phyloP scores from a whole-genome alignment of 2,329 filamentous ascomycete species.

The Graphiopsis chlorocephala region DNA sequence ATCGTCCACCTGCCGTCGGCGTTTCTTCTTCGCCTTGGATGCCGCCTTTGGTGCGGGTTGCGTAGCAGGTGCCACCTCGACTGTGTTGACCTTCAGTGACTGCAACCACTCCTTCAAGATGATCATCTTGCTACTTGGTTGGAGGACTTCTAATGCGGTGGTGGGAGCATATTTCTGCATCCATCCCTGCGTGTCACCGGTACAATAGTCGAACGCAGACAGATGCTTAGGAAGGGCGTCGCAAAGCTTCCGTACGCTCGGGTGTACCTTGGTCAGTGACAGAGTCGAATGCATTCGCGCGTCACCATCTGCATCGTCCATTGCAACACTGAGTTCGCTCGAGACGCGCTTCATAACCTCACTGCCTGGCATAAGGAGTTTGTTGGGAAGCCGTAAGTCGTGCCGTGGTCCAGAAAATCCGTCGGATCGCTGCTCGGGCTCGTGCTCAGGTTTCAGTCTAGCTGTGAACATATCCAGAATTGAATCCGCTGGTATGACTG shows the following conservation, averaged over 20 bases:
- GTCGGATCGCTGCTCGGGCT: conserved; percentile 25
- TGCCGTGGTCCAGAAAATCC: conserved; percentile 34
- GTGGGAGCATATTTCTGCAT: conserved; percentile 78
- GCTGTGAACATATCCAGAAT: conserved; percentile 23
- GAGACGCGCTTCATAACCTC: conserved; percentile 39
- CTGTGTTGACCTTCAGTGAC: conserved; percentile 70
- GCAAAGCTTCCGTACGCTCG: conserved; percentile 60
- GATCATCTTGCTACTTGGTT: conserved; percentile 65
- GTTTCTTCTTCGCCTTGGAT: conserved; percentile 56
- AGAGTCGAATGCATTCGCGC: conserved; percentile 19
- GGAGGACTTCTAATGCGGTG: conserved; percentile 69
- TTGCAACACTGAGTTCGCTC: conserved; percentile 27
- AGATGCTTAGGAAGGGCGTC: conserved; percentile 58
- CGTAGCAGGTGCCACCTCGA: conserved; percentile 48
- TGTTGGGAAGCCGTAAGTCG: conserved; percentile 29
- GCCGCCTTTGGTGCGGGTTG: conserved; percentile 36
- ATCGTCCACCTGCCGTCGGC: conserved; percentile 60
- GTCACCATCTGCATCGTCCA: conserved; percentile 4
- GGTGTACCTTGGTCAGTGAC: conserved; percentile 43
- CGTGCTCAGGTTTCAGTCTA: conserved; percentile 23
- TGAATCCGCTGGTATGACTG: conserved; percentile 27
- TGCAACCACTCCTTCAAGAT: conserved; percentile 79
- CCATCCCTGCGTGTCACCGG: conserved; percentile 74
- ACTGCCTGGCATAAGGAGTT: conserved; percentile 33
- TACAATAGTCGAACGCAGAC: conserved; percentile 76